phyloP scores from a whole-genome alignment of 2,329 filamentous ascomycete genomes.

The Aureobasidium sp. region DNA sequence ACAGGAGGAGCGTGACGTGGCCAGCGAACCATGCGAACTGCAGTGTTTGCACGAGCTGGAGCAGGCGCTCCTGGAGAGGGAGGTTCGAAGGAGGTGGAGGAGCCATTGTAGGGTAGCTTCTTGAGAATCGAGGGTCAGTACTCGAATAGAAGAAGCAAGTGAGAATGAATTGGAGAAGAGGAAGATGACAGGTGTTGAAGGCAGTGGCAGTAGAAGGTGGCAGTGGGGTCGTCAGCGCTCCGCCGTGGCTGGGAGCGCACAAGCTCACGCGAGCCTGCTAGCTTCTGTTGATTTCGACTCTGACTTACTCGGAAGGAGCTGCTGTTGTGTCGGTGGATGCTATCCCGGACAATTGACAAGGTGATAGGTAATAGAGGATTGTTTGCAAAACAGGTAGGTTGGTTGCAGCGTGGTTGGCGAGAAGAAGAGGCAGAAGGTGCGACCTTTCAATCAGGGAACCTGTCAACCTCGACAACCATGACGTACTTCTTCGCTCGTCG shows the following conservation, averaged over 20 bases:
- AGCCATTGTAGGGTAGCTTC: slow-evolving; percentile 20
- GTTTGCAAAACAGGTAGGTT: not conserved
- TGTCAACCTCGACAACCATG: not conserved
- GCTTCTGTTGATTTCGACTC: not conserved
- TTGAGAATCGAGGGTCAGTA: not conserved
- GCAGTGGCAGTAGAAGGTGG: not conserved
- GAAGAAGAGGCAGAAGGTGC: not conserved
- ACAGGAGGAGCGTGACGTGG: slow-evolving; percentile 78
- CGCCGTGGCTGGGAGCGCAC: slow-evolving; percentile 13
- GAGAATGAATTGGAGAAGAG: not conserved
- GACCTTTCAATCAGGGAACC: slow-evolving; percentile 8
- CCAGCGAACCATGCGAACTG: slow-evolving; percentile 72
- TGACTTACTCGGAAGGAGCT: slow-evolving; percentile 5
- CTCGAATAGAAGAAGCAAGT: not conserved
- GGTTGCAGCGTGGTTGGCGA: not conserved
- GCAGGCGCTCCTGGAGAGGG: slow-evolving; percentile 21
- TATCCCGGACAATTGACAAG: not conserved
- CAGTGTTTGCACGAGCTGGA: slow-evolving; percentile 68
- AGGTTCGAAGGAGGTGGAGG: slow-evolving; percentile 21
- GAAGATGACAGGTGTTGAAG: slow-evolving; percentile 14
- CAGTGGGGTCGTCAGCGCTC: slow-evolving; percentile 16
- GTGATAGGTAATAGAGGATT: slow-evolving; percentile 1
- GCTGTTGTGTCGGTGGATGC: not conserved
- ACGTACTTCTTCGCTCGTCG: not conserved
- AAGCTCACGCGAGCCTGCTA: slow-evolving; percentile 11